Evolutionary conservation across 2,329 filamentous ascomycete species (phyloP), one percentile per base, ranked within the genome.

Genomic region (Nigrograna mackinnonii): DNA sequence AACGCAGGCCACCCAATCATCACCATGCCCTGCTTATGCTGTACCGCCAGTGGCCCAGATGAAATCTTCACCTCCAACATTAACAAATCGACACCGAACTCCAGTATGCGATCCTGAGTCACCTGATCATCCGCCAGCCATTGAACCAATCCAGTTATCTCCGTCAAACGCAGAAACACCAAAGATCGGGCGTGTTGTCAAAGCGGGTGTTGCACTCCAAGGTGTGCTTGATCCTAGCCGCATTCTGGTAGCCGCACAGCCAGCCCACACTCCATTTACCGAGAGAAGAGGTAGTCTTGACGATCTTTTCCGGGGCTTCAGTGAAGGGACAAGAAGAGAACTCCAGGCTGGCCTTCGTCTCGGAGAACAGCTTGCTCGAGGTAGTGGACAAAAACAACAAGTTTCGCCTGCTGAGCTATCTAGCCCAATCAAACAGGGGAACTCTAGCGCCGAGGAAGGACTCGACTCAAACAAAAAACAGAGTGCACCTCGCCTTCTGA

Each of bases 271-370:
- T 11, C 31, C 11, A 11, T 11, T 14, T 17, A 7, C 16, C 11
- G 53, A 55, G 39, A 57, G 55, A 31, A 58, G 49, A 24, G 55
- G 49, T 24, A 49, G 51, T 21, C 54, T 70, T 3, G 64, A 69
- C 21, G 60, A 68, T 35, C 48, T 69, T 2, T 71, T 71, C 49
- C 58, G 60, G 22, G 67, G 66, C 2, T 72, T 71, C 46, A 66
- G 68, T 39, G 61, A 67, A 37, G 62, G 65, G 4, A 68, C 68
- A 6, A 59, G 64, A 41, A 59, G 58, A 42, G 64, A 71, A 32
- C 50, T 71, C 11, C 68, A 64, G 31, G 62, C 67, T 37, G 64
- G 66, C 22, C 52, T 71, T 22, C 60, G 64, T 26, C 57, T 70
- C 22, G 69, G 69, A 19, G 62, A 70, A 41, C 65, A 67, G 35